phyloP scores from a whole-genome alignment of 78 protist genomes.

The Dictyostelium capitatum region DNA sequence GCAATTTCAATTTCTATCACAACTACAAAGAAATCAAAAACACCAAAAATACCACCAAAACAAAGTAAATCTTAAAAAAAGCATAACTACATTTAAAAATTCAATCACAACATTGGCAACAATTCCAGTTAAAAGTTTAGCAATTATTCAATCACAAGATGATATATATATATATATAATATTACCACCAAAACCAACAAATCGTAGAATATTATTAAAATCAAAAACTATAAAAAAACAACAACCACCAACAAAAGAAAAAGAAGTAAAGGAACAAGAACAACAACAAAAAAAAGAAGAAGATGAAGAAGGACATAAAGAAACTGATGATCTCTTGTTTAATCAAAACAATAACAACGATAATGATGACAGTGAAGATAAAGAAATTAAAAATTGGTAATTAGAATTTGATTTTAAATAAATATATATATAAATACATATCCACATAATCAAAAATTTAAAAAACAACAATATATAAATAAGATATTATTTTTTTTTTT shows the following conservation, averaged over 20 bases:
- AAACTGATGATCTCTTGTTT: no score
- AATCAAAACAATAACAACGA: no score
- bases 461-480: no score
- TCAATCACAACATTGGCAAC: not conserved
- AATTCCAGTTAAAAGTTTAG: not conserved
- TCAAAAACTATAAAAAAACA: not conserved
- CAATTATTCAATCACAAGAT: slow-evolving; percentile 1
- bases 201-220: slow-evolving; percentile 20
- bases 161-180: not conserved
- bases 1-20: no score
- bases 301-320: not conserved
- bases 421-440: no score
- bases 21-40: not conserved
- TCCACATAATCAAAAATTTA: no score
- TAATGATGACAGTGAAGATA: not conserved
- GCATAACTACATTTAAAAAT: not conserved
- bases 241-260: not conserved
- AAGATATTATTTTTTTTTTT: no score
- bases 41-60: not conserved
- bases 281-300: not conserved
- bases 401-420: no score
- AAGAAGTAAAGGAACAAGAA: not conserved
- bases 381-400: not conserved
- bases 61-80: not conserved
- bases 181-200: slow-evolving; percentile 18